Conservation (phyloP, 2,329 filamentous ascomycete species). For the Xylaria hypoxylon region DNA sequence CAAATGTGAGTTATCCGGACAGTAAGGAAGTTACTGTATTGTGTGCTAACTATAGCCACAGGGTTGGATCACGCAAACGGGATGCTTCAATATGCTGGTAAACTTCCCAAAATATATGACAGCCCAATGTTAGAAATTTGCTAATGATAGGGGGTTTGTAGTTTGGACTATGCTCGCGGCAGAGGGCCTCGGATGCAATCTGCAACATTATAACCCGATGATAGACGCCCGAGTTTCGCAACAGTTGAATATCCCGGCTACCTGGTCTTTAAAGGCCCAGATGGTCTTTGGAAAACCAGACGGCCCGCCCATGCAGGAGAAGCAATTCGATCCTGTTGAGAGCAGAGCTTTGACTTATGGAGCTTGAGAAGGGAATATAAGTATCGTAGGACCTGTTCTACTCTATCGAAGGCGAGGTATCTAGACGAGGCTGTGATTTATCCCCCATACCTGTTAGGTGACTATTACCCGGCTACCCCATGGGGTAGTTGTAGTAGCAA, state of each 20-base stretch:
- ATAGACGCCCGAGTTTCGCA: conserved; percentile 4
- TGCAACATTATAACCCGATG: conserved; percentile 27
- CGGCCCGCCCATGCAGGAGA: conserved; percentile 8
- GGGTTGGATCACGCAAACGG: conserved; percentile 24
- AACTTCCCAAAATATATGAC: not conserved
- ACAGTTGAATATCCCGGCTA: conserved; percentile 16
- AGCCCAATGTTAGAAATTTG: too few relatives aligned
- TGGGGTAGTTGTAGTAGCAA: too few relatives aligned
- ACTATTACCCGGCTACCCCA: too few relatives aligned
- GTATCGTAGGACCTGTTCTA: too few relatives aligned
- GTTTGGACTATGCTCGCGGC: conserved; percentile 24
- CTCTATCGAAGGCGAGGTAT: too few relatives aligned
- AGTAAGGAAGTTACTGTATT: too few relatives aligned
- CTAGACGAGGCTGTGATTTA: too few relatives aligned
- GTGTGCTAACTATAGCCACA: not conserved
- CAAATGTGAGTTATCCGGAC: conserved; percentile 1
- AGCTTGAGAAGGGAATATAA: too few relatives aligned
- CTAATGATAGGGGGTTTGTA: not conserved
- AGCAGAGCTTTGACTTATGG: conserved; percentile 16
- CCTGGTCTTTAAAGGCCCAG: conserved; percentile 17
- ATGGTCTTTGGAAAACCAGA: conserved; percentile 24
- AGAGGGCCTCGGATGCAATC: conserved; percentile 21
- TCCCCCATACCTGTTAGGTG: too few relatives aligned
- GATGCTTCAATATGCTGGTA: conserved; percentile 27
- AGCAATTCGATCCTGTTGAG: conserved; percentile 6